These are phyloP conservation scores for Sarocladium strictum DNA, from an alignment of 2,329 filamentous ascomycete genomes.

Conservation along the genomic window DNA sequence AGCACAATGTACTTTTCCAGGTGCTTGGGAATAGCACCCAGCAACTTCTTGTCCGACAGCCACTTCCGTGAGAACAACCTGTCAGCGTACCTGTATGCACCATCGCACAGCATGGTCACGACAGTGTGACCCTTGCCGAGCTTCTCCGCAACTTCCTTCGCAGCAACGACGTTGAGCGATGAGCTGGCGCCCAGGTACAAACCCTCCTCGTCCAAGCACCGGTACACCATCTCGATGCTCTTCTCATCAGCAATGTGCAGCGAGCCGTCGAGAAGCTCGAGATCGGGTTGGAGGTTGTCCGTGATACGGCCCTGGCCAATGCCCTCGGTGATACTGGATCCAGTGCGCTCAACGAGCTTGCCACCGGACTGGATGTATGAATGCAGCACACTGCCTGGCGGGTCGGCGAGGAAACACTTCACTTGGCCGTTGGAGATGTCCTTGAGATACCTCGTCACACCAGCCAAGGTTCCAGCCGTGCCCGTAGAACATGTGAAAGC, in stretches of 20 bases:
- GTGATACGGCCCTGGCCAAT: conserved; percentile 96
- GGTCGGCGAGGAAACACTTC: conserved; percentile 86
- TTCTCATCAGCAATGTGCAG: conserved; percentile 84
- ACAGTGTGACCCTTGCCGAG: conserved; percentile 84
- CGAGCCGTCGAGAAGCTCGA: conserved; percentile 78
- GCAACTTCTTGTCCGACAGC: conserved; percentile 78
- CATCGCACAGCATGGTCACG: conserved; percentile 90
- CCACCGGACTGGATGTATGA: conserved; percentile 85
- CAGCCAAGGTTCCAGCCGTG: conserved; percentile 86
- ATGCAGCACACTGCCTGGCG: conserved; percentile 87
- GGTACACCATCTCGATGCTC: conserved; percentile 96
- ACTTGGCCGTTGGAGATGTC: conserved; percentile 71
- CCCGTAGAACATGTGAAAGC: conserved; percentile 95
- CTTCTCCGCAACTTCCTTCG: conserved; percentile 87
- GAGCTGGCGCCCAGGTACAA: conserved; percentile 93
- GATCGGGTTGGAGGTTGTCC: conserved; percentile 84
- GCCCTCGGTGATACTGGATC: conserved; percentile 91
- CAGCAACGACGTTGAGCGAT: conserved; percentile 89
- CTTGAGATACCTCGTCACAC: conserved; percentile 84
- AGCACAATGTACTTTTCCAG: conserved; percentile 92
- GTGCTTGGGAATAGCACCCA: conserved; percentile 75
- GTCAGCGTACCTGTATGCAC: conserved; percentile 96
- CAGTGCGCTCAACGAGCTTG: conserved; percentile 71
- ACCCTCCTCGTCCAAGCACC: conserved; percentile 92
- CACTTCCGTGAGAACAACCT: conserved; percentile 87